These are phyloP conservation scores for Populus tomentosa DNA, from an alignment of 441 rosid genomes.

Conservation along the genomic window DNA sequence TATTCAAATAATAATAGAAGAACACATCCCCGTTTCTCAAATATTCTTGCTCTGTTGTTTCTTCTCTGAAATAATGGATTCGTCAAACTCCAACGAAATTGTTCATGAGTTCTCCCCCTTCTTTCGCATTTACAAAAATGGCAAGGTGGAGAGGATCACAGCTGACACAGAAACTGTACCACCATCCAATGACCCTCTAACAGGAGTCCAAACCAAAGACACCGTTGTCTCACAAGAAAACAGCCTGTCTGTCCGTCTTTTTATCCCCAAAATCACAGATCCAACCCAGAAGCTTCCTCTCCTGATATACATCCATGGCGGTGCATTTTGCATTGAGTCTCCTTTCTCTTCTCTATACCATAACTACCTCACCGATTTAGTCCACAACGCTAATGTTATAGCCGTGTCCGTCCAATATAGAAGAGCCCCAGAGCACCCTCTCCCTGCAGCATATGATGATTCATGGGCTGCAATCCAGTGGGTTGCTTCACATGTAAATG, in stretches of 20 bases:
- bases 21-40: too few relatives aligned
- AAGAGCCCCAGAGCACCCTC: conserved; percentile 43
- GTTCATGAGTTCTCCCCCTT: conserved; percentile 28
- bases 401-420: conserved; percentile 50
- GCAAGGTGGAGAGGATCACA: conserved; percentile 30
- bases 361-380: conserved; percentile 26
- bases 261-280: conserved; percentile 22
- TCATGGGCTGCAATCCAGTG: conserved; percentile 45
- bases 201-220: conserved; percentile 28
- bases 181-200: conserved; percentile 32
- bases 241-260: conserved; percentile 25
- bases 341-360: conserved; percentile 43
- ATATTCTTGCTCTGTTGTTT: background rate
- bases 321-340: conserved; percentile 43
- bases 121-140: conserved; percentile 35
- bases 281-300: conserved; percentile 32
- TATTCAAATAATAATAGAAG: too few relatives aligned
- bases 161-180: conserved; percentile 32
- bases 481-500: conserved; percentile 35
- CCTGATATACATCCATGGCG: conserved; percentile 59
- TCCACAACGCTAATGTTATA: conserved; percentile 35
- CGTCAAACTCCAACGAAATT: conserved; percentile 22
- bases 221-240: conserved; percentile 3
- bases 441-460: conserved; percentile 45
- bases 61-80: conserved; percentile 1